Evolutionary conservation across 176 grass and related monocot species (phyloP).

Genomic region (Triticum timopheevii): DNA sequence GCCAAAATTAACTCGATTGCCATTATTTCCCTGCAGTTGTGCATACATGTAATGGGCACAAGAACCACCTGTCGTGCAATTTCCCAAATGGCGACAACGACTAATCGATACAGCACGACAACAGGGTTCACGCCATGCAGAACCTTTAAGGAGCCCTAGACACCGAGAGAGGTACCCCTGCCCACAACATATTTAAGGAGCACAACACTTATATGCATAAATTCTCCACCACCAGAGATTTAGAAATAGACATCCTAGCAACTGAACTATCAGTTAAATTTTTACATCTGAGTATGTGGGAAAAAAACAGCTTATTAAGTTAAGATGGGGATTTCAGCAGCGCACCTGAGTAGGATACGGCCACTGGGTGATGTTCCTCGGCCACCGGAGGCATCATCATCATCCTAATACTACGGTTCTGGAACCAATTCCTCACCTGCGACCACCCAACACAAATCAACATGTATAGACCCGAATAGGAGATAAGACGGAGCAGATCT

Average conservation of each 20-base stretch:
- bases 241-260: neutral
- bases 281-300: neutral
- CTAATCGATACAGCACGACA: neutral
- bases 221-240: neutral
- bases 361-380: slow-evolving; percentile 41
- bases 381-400: slow-evolving; percentile 14
- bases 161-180: neutral
- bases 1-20: neutral
- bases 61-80: neutral
- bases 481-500: neutral
- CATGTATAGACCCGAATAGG: neutral
- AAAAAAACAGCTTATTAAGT: neutral
- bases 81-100: neutral
- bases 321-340: neutral
- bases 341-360: slow-evolving; percentile 54
- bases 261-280: neutral
- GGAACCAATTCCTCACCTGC: slow-evolving; percentile 99
- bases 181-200: neutral
- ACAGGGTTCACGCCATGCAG: neutral
- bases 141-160: neutral
- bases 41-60: neutral
- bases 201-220: neutral
- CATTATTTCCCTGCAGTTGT: neutral
- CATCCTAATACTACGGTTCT: slow-evolving; percentile 53
- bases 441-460: neutral